Evolutionary conservation across 495 filamentous ascomycete genomes (phyloP).

Genomic region (Hypoxylon subgilvum): DNA sequence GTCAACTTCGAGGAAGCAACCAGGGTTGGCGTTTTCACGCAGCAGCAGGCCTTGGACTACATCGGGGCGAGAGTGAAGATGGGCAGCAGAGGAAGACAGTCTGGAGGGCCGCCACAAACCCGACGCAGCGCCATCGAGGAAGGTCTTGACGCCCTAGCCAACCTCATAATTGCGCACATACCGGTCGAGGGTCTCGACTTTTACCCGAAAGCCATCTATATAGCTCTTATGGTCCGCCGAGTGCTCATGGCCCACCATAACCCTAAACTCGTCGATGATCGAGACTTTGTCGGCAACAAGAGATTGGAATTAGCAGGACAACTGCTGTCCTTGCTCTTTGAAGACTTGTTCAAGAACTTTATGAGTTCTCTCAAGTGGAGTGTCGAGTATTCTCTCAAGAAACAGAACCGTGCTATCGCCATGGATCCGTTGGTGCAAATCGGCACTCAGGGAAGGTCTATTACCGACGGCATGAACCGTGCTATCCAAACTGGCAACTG

Average conservation of each 20-base stretch:
- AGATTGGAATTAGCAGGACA: conserved; percentile 92
- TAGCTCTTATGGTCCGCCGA: conserved; percentile 93
- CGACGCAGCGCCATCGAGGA: conserved; percentile 79
- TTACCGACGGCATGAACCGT: conserved; percentile 88
- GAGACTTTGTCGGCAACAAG: conserved; percentile 98
- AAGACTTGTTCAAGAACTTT: conserved; percentile 96
- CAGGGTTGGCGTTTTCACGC: conserved; percentile 80
- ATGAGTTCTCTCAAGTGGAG: conserved; percentile 83
- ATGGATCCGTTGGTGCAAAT: conserved; percentile 86
- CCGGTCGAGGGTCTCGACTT: conserved; percentile 89
- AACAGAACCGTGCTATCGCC: conserved; percentile 79
- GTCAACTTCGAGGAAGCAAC: conserved; percentile 93
- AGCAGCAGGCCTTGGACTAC: conserved; percentile 93
- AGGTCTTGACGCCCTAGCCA: conserved; percentile 87
- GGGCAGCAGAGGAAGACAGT: conserved; percentile 65
- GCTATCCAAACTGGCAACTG: conserved; percentile 97
- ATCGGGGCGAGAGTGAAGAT: conserved; percentile 85
- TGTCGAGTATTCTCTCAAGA: conserved; percentile 91
- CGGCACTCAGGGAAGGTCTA: conserved; percentile 74
- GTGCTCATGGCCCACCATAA: conserved; percentile 93
- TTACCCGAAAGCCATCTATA: conserved; percentile 90
- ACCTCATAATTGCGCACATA: conserved; percentile 90
- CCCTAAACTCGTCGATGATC: conserved; percentile 85
- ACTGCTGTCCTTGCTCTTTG: conserved; percentile 92
- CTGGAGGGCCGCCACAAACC: conserved; percentile 42